phyloP scores from a whole-genome alignment of 106 monocot species.

The Phalaenopsis equestris region DNA sequence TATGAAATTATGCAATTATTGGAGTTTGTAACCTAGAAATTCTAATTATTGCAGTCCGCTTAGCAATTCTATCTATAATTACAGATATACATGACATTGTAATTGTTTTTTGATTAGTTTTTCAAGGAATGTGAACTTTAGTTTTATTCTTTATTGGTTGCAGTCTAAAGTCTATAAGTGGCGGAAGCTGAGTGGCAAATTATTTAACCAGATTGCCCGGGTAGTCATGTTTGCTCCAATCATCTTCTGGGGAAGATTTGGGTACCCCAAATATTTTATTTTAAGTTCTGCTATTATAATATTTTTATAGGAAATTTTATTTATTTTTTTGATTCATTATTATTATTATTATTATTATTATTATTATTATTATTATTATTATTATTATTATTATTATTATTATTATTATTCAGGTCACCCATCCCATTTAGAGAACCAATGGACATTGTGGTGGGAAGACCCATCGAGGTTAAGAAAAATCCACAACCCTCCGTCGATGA shows the following conservation, averaged over 20 bases:
- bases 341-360: too few relatives aligned
- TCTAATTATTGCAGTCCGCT: not conserved
- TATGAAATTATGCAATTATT: too few relatives aligned
- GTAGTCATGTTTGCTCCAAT: conserved; percentile 39
- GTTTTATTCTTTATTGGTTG: not conserved
- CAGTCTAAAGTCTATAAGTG: conserved; percentile 47
- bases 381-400: too few relatives aligned
- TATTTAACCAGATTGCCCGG: conserved; percentile 26
- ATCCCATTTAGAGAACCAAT: conserved; percentile 54
- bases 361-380: not conserved
- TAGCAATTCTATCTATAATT: too few relatives aligned
- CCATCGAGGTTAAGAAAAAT: conserved; percentile 46
- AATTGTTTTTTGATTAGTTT: not conserved
- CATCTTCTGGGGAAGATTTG: conserved; percentile 44
- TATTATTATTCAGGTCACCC: conserved; percentile 23
- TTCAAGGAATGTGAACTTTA: not conserved
- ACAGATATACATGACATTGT: not conserved
- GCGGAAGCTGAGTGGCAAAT: conserved; percentile 32
- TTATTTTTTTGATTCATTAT: not conserved
- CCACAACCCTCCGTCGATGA: conserved; percentile 43
- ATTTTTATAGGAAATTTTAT: not conserved
- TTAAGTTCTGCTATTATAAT: too few relatives aligned
- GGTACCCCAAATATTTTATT: conserved; percentile 11
- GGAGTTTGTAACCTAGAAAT: too few relatives aligned
- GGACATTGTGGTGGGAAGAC: conserved; percentile 66